phyloP scores from a whole-genome alignment of 192 early-diverging fungal genomes.

The Mortierella hygrophila region DNA sequence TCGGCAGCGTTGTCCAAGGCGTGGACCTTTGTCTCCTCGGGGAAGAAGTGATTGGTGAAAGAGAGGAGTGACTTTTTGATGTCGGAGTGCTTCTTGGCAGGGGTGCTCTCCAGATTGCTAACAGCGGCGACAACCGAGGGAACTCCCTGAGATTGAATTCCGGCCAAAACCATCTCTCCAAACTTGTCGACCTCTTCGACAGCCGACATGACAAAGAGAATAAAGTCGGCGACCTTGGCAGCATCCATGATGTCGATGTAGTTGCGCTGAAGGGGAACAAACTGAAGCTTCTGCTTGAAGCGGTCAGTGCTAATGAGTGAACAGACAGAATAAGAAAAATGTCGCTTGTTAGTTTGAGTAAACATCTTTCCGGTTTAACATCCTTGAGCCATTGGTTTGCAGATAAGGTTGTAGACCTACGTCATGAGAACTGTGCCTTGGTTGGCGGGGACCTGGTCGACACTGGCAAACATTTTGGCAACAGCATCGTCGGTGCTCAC shows the following conservation, averaged over 20 bases:
- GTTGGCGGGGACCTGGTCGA: slow-evolving; percentile 53
- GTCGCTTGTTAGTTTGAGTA: neutral
- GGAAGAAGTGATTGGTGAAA: slow-evolving; percentile 92
- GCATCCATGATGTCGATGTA: slow-evolving; percentile 90
- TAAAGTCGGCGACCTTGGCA: slow-evolving; percentile 92
- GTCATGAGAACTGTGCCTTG: slow-evolving; percentile 52
- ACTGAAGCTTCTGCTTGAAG: slow-evolving; percentile 93
- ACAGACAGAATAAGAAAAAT: neutral
- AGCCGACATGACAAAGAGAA: slow-evolving; percentile 89
- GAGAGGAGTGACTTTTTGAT: slow-evolving; percentile 88
- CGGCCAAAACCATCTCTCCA: slow-evolving; percentile 86
- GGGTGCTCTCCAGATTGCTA: slow-evolving; percentile 74
- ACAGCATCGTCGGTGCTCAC: slow-evolving; percentile 67
- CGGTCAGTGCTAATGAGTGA: slow-evolving; percentile 69
- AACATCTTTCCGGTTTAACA: neutral
- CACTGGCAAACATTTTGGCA: slow-evolving; percentile 63
- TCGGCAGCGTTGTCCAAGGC: slow-evolving; percentile 72
- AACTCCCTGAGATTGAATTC: slow-evolving; percentile 92
- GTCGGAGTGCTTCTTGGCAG: slow-evolving; percentile 75
- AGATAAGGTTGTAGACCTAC: slow-evolving; percentile 17
- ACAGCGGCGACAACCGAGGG: slow-evolving; percentile 79
- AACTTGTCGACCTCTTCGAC: slow-evolving; percentile 93
- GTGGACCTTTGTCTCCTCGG: slow-evolving; percentile 81
- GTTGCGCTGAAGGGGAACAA: slow-evolving; percentile 83
- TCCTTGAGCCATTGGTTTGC: neutral